Evolutionary conservation across 2,329 filamentous ascomycete species (phyloP).

Genomic region (Diaporthe vaccinii): DNA sequence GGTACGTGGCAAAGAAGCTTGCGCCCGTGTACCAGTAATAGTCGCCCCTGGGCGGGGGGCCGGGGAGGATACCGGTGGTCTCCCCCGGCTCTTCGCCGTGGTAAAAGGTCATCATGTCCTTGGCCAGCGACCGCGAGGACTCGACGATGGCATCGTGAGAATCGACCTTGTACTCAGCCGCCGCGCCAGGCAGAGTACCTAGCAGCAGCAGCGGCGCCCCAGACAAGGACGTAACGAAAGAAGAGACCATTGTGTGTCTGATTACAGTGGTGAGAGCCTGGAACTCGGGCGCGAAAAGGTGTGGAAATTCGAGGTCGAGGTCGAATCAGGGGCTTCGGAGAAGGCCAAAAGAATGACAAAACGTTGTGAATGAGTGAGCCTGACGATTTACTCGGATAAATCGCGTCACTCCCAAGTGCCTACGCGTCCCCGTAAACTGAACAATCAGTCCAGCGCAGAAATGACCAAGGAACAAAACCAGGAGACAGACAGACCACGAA

Average conservation of each 20-base stretch:
- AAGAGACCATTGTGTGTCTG: neutral
- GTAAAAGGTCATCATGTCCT: conserved; percentile 46
- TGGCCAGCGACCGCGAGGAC: conserved; percentile 34
- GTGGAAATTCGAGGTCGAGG: neutral
- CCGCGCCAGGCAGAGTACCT: neutral
- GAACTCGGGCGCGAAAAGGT: neutral
- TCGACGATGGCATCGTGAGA: conserved; percentile 5
- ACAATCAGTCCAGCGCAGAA: neutral
- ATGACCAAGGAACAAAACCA: neutral
- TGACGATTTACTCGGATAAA: too few relatives aligned
- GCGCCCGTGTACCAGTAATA: conserved; percentile 67
- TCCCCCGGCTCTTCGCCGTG: conserved; percentile 44
- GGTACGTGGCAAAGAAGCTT: conserved; percentile 61
- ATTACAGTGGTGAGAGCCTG: neutral
- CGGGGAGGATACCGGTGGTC: conserved; percentile 44
- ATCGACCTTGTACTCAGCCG: conserved; percentile 18
- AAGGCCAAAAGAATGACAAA: neutral
- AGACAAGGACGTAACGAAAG: neutral
- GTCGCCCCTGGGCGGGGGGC: conserved; percentile 41
- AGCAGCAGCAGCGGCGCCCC: neutral
- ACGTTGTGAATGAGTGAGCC: neutral
- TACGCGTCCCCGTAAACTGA: neutral
- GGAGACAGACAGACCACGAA: neutral
- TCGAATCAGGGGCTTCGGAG: neutral
- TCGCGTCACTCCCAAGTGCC: neutral